These are phyloP conservation scores for Urtica urens DNA, from an alignment of 306 rosid genomes.

Conservation along the genomic window DNA sequence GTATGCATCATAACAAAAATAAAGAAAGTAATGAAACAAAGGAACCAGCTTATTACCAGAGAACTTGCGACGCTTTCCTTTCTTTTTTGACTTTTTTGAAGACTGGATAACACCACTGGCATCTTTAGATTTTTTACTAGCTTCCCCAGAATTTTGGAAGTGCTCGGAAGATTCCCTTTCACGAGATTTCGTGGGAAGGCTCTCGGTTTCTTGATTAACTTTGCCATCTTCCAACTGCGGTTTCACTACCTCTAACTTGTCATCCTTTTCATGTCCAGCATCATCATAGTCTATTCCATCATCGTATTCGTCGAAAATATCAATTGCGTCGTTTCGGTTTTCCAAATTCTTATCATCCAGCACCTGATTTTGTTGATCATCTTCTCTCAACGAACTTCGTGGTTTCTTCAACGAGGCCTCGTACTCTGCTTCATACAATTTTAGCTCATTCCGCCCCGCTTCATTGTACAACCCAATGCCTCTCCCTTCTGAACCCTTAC, in stretches of 20 bases:
- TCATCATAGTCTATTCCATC: slow-evolving; percentile 56
- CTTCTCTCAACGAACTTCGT: slow-evolving; percentile 16
- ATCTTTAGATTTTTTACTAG: slow-evolving; percentile 33
- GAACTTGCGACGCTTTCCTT: slow-evolving; percentile 49
- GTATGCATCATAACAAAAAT: not conserved
- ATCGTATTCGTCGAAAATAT: slow-evolving; percentile 69
- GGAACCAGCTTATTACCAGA: slow-evolving; percentile 44
- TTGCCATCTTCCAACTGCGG: slow-evolving; percentile 23
- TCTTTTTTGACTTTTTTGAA: slow-evolving; percentile 49
- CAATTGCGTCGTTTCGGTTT: slow-evolving; percentile 35
- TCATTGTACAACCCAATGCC: slow-evolving; percentile 78
- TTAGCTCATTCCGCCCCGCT: slow-evolving; percentile 91
- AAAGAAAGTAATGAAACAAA: not conserved
- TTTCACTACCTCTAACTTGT: slow-evolving; percentile 18
- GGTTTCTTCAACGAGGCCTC: slow-evolving; percentile 70
- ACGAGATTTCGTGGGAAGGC: slow-evolving; percentile 12
- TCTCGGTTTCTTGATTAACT: slow-evolving; percentile 29
- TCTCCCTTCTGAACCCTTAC: slow-evolving; percentile 27
- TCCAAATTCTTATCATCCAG: slow-evolving; percentile 23
- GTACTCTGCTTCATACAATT: slow-evolving; percentile 72
- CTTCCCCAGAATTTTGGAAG: slow-evolving; percentile 19
- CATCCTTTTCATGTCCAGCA: slow-evolving; percentile 25
- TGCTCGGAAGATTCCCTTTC: slow-evolving; percentile 22
- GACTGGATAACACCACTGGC: slow-evolving; percentile 21
- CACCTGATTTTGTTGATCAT: slow-evolving; percentile 15